Evolutionary conservation across 768 basidiomycete genomes (phyloP), one percentile per base, ranked within the genome.

Genomic region (Kwoniella heveanensis): DNA sequence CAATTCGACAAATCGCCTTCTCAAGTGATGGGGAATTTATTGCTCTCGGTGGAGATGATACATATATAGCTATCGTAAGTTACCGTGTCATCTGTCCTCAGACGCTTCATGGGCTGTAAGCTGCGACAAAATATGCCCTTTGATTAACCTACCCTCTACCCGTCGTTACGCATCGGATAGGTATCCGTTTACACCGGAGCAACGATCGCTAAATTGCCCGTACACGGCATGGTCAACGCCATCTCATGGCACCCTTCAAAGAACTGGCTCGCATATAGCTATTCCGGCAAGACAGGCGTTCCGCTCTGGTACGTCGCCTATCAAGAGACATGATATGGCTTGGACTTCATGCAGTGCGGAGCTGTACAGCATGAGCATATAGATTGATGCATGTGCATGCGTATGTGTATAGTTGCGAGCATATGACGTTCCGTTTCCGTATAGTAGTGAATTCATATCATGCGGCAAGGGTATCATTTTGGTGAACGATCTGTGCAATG

Each of bases 21-120:
- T 76, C 74, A 15, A 57, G 62, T 27, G 74, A 76, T 50, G 74
- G 74, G 10, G 74, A 76, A 62, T 55, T 70, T 36, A 64, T 76
- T 9, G 74, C 74, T n/a, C 59, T 76, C 13, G 68, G 68, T 12
- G 74, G 74, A 0, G 74, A 76, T 54, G 74, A 73, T 54, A 57
- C 50, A 13, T 67, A 52, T 50, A 73, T 76, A 24, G 66, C 63
- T 27, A 66, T 76, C 24, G 74, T 76, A 47, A 57, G 73, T 62
- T 3, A 44, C 19, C 10, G n/a, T n/a, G n/a, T n/a, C n/a, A n/a
- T n/a, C n/a, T n/a, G n/a, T n/a, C n/a, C n/a, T n/a, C n/a, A n/a
- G n/a, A n/a, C n/a, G n/a, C n/a, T n/a, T n/a, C n/a, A n/a, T n/a
- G n/a, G n/a, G n/a, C n/a, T n/a, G n/a, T n/a, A n/a, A n/a, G n/a